Evolutionary conservation across 208 protist species (phyloP).

Genomic region (Naegleria gruberi): DNA sequence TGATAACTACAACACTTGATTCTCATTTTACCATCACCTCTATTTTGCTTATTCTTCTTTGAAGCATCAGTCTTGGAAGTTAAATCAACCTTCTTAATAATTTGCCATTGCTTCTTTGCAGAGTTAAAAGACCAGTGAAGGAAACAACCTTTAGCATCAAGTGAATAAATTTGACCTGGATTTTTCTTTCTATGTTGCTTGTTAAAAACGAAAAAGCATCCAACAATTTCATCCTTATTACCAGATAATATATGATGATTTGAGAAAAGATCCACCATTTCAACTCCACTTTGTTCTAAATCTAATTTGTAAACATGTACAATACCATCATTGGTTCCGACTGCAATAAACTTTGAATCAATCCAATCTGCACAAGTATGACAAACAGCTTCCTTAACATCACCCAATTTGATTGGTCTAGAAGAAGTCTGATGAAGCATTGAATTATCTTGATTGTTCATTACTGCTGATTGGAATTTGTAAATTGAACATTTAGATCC

Average conservation of each 20-base stretch:
- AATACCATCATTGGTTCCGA: slow-evolving; percentile 1
- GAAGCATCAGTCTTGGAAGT: neutral
- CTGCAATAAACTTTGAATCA: neutral
- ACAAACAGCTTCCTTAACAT: neutral
- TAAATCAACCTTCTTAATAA: neutral
- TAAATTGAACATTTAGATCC: neutral
- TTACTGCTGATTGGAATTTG: neutral
- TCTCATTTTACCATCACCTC: neutral
- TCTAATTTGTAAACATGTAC: neutral
- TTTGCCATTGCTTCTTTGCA: neutral
- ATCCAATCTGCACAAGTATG: slow-evolving; percentile 5
- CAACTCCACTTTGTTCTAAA: neutral
- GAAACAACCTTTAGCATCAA: neutral
- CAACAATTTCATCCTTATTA: slow-evolving; percentile 12
- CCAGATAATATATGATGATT: neutral
- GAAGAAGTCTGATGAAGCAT: neutral
- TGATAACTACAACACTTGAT: slow-evolving; percentile 3
- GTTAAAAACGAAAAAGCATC: neutral
- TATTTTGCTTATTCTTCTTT: neutral
- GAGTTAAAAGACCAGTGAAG: neutral
- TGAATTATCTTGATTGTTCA: neutral
- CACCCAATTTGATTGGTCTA: neutral
- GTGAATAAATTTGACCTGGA: neutral
- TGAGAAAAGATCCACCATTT: neutral
- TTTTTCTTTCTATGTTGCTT: neutral